phyloP scores from a whole-genome alignment of 2,329 filamentous ascomycete genomes.

The Aspergillus intermedius region DNA sequence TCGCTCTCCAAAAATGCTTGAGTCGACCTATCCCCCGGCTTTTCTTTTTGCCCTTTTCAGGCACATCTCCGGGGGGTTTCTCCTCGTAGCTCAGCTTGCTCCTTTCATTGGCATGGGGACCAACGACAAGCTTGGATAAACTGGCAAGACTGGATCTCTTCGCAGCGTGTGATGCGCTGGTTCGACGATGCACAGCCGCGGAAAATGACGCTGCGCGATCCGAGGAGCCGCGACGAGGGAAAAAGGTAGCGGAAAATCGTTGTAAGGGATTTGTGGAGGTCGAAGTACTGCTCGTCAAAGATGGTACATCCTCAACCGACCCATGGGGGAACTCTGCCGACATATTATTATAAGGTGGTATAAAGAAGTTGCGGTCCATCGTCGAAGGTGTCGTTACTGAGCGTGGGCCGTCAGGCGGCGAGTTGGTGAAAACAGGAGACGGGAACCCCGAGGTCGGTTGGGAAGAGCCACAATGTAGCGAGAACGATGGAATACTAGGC shows the following conservation, averaged over 20 bases:
- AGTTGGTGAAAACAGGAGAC: conserved; percentile 38
- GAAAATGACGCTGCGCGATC: conserved; percentile 43
- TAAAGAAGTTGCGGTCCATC: conserved; percentile 35
- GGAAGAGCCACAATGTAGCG: conserved; percentile 32
- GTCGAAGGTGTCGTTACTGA: conserved; percentile 36
- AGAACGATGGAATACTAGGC: conserved; percentile 34
- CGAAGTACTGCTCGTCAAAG: conserved; percentile 44
- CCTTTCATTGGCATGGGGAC: conserved; percentile 34
- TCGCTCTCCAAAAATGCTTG: conserved; percentile 45
- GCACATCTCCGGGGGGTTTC: conserved; percentile 35
- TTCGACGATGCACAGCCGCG: conserved; percentile 31
- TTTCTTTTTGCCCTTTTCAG: conserved; percentile 39
- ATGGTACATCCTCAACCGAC: conserved; percentile 46
- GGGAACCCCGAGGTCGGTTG: conserved; percentile 39
- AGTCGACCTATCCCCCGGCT: conserved; percentile 41
- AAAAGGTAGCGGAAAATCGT: conserved; percentile 39
- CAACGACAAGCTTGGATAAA: conserved; percentile 42
- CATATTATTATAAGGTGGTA: conserved; percentile 28
- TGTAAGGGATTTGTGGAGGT: conserved; percentile 39
- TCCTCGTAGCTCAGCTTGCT: conserved; percentile 42
- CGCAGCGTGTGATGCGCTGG: conserved; percentile 33
- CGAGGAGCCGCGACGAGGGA: conserved; percentile 35
- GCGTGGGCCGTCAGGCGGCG: conserved; percentile 38
- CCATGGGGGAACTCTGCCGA: conserved; percentile 34
- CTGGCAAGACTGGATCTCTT: conserved; percentile 46